A percentile compares a stretch with the other conserved stretches of the same genome.
Evolutionary conservation across 768 basidiomycete species (phyloP).

Genomic region (Arthromyces matolae): DNA sequence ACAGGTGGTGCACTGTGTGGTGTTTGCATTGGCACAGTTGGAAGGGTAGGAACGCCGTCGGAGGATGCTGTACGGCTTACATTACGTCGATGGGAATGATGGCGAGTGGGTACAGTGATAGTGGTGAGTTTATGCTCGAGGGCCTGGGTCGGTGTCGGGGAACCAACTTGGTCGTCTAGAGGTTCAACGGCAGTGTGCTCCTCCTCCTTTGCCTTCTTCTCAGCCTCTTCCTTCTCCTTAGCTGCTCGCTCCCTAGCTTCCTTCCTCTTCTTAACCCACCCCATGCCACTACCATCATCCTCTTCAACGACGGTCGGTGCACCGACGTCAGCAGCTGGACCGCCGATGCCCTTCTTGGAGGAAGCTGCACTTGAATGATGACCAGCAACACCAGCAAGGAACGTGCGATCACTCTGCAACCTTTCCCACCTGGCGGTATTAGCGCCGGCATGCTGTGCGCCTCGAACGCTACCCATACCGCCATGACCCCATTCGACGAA

Average conservation of each 20-base stretch:
- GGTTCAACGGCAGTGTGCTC: not conserved
- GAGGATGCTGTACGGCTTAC: slow-evolving; percentile 5
- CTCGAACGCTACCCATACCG: slow-evolving; percentile 68
- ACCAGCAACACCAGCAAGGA: slow-evolving; percentile 15
- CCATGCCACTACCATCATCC: slow-evolving; percentile 86
- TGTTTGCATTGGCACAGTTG: not conserved
- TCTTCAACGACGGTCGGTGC: slow-evolving; percentile 40
- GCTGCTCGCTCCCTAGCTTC: slow-evolving; percentile 37
- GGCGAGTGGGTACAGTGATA: slow-evolving; percentile 13
- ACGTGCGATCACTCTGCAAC: slow-evolving; percentile 27
- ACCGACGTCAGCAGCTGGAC: slow-evolving; percentile 6
- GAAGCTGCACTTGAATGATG: slow-evolving; percentile 4
- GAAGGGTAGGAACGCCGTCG: not conserved
- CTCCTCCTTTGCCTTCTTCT: slow-evolving; percentile 9
- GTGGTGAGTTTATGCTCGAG: slow-evolving; percentile 18
- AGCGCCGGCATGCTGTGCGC: slow-evolving; percentile 28
- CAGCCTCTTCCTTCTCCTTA: slow-evolving; percentile 18
- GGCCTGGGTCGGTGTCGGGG: not conserved
- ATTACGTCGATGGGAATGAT: slow-evolving; percentile 10
- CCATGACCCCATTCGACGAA: slow-evolving; percentile 94
- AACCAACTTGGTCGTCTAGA: slow-evolving; percentile 1
- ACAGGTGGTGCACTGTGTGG: no score
- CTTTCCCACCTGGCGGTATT: slow-evolving; percentile 32
- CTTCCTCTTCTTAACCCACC: slow-evolving; percentile 67
- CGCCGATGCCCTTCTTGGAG: slow-evolving; percentile 27